phyloP scores from a whole-genome alignment of 306 rosid genomes.

The Luffa aegyptiaca region DNA sequence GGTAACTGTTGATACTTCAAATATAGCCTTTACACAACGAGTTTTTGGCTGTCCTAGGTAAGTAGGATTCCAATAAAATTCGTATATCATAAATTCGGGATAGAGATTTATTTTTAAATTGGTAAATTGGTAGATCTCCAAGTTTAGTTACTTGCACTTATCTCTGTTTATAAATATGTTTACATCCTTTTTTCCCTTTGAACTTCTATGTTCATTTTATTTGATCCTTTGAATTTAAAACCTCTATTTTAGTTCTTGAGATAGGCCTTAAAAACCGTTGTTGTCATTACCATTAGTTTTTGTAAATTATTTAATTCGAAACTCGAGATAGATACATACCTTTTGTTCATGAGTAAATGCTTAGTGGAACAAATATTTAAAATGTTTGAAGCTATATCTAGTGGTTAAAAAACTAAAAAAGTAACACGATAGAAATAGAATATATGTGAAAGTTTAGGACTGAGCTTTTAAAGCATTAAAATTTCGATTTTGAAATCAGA shows the following conservation, averaged over 20 bases:
- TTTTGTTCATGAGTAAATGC: not conserved
- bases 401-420: not conserved
- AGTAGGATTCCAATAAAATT: not conserved
- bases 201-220: not conserved
- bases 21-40: not conserved
- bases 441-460: too few relatives aligned
- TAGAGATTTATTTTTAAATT: not conserved
- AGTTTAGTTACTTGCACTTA: not conserved
- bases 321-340: not conserved
- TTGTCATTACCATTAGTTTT: not conserved
- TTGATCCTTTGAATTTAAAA: not conserved
- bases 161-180: not conserved
- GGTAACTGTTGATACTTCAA: conserved; percentile 22
- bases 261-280: not conserved
- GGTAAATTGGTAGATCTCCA: not conserved
- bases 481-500: not conserved
- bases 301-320: not conserved
- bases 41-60: not conserved
- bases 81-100: not conserved
- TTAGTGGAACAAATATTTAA: not conserved
- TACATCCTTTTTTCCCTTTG: not conserved
- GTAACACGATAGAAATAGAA: not conserved
- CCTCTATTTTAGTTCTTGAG: not conserved
- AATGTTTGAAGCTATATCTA: not conserved
- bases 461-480: too few relatives aligned